Percentiles rank a stretch among this genome's conserved stretches.
Evolutionary conservation across 352 stramenopile species (phyloP).

Genomic region (Globisporangium alternatum): DNA sequence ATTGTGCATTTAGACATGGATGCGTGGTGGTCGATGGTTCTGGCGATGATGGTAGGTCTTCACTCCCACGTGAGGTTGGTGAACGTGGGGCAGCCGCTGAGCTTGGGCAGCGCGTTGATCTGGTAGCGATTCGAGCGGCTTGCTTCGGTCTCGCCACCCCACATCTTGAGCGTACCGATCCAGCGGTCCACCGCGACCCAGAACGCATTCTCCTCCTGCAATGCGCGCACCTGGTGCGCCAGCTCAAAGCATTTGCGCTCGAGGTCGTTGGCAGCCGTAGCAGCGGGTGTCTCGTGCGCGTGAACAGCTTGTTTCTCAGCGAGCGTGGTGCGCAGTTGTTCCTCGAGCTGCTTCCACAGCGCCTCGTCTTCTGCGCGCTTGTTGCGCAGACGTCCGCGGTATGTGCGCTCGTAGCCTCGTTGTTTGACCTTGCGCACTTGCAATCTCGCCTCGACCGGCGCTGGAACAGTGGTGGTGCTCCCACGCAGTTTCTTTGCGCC

Average conservation of each 20-base stretch:
- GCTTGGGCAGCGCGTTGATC: conserved; percentile 11
- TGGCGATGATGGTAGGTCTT: neutral
- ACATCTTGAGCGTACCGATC: conserved; percentile 9
- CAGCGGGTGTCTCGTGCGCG: neutral
- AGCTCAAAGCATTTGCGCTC: conserved; percentile 1
- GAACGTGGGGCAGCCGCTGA: conserved; percentile 1
- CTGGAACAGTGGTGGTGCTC: neutral
- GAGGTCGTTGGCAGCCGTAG: neutral
- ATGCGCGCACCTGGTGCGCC: neutral
- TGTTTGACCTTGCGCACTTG: conserved; percentile 12
- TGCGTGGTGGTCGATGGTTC: too few relatives aligned
- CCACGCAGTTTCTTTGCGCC: neutral
- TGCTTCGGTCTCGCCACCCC: conserved; percentile 5
- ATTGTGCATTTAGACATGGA: too few relatives aligned
- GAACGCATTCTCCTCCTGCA: conserved; percentile 5
- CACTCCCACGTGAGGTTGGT: conserved; percentile 3
- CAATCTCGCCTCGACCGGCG: neutral
- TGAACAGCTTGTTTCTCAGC: neutral
- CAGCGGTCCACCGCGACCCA: neutral
- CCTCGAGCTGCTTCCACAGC: conserved; percentile 8
- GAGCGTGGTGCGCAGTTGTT: conserved; percentile 3
- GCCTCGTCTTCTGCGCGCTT: conserved; percentile 1
- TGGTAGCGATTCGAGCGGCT: conserved; percentile 14
- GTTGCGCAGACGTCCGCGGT: conserved; percentile 9
- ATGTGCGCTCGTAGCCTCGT: conserved; percentile 16